Conservation (phyloP, 2,329 filamentous ascomycete species). For the Pseudocercospora eumusae region DNA sequence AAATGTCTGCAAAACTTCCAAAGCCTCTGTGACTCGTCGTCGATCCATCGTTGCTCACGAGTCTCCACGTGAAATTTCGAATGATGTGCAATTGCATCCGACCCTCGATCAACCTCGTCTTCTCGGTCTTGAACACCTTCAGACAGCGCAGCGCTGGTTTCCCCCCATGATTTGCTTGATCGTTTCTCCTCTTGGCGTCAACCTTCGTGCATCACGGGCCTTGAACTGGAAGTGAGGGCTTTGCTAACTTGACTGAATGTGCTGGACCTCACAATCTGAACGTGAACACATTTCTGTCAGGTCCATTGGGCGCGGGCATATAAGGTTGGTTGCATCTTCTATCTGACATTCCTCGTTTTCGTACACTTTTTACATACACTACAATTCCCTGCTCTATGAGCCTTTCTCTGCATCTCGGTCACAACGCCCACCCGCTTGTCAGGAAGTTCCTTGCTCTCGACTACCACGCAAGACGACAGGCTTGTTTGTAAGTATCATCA, state of each 20-base stretch:
- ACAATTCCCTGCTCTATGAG: constrained; percentile 27
- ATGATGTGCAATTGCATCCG: neutral
- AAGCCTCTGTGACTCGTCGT: constrained; percentile 6
- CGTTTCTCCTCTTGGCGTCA: constrained; percentile 12
- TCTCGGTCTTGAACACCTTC: neutral
- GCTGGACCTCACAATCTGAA: neutral
- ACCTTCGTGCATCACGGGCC: constrained; percentile 6
- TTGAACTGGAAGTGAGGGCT: constrained; percentile 6
- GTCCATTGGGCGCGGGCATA: neutral
- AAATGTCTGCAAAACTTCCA: neutral
- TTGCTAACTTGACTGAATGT: constrained; percentile 8
- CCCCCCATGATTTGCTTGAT: neutral
- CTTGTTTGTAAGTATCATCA: constrained; percentile 13
- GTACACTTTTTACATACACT: constrained; percentile 1
- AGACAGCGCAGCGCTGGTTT: neutral
- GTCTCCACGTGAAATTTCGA: neutral
- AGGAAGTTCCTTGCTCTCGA: constrained; percentile 29
- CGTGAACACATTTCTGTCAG: constrained; percentile 4
- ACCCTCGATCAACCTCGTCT: neutral
- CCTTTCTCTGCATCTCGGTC: constrained; percentile 31
- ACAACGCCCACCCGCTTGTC: constrained; percentile 32
- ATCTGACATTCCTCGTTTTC: neutral
- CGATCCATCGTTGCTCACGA: neutral
- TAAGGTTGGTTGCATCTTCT: neutral
- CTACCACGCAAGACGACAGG: constrained; percentile 16